Evolutionary conservation across 768 basidiomycete species (phyloP), one percentile per base, ranked within the genome.

Genomic region (Leccinum aurantiacum): DNA sequence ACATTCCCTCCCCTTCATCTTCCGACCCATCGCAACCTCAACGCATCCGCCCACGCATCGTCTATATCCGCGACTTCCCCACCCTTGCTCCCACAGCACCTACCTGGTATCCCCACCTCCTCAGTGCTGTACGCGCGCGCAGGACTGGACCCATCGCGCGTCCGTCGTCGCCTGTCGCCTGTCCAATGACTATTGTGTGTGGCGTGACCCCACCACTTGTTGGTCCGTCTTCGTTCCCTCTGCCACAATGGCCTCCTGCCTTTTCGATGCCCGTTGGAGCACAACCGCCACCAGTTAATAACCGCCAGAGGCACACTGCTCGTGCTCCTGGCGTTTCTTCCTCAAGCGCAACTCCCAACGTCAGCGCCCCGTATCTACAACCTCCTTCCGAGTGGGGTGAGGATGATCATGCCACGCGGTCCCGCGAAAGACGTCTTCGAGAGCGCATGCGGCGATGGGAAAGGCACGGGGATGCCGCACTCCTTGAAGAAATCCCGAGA

Each of bases 61-160:
- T 97, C 58, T 93, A 94, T 66, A 78, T 96, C 50, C 88, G 92
- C 56, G 91, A 95, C 70, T 91, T 90, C 65, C 81, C 84, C 3
- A 89, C 86, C 0, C 82, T 96, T 52, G 85, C 91, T 0, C 72
- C 87, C 3, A 84, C 89, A 5, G 86, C 90, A 4, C 78, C 87
- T 3, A 74, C 79, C 0, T 95, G 95, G 93, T 95, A 90, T 69
- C 86, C 91, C 11, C 81, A 87, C 41, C 80, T 98, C 25, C 79
- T 94, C 14, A 79, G 84, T 29, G 88, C 91, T 13, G 90, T 95
- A n/a, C 84, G 87, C 47, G 79, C 86, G 57, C 82, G 92, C 38
- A 84, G 94, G 33, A 81, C 84, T 63, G 87, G 89, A 2, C 79
- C 87, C 3, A 75, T 88, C 8, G 74, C 85, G 1, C 78, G 84